Evolutionary conservation across 1,284 basidiomycete species (phyloP), one percentile per base, ranked within the genome.

Genomic region (Microbotryum intermedium): DNA sequence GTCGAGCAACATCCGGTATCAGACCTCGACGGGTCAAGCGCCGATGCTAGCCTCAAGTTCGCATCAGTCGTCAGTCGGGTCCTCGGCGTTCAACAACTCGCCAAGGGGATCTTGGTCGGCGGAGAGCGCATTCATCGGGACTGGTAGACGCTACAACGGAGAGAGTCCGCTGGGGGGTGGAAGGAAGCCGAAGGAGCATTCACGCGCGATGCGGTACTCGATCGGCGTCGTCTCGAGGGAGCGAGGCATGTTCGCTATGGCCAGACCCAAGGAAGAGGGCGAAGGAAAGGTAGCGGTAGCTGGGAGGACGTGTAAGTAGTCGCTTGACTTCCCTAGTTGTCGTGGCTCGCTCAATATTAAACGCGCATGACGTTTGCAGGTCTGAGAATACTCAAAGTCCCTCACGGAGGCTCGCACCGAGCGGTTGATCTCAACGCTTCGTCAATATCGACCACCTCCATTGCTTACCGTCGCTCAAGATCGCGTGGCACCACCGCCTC

Each of bases 281-380:
- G 50, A 57, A 8, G 61, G 63, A 1, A 47, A 60, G 2, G 66
- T 68, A 10, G 66, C 61, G 8, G 66, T 68, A 1, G 64, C 61
- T 2, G 66, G 66, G 10, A 62, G 62, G 53, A 49, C 57, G 7
- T 60, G 63, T 60, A 10, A 39, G 63, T 49, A 23, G 29, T 4
- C 43, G 13, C 16, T 26, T 29, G 16, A 47, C 16, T 28, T n/a
- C 13, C 21, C 51, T 18, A 25, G 13, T 25, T 29, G 11, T 10
- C 10, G n/a, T 47, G 18, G 4, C 30, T 42, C 43, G 30, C 43
- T 18, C 46, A 8, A n/a, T 34, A 5, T 39, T 51, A 16, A 18
- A 39, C 11, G 34, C 13, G 34, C 34, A 4, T 39, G 34, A 11
- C 11, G 34, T 10, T 23, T 49, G 11, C 53, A 64, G 63, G 48